These are phyloP conservation scores for Paraleonurus japonicus DNA, from an alignment of 257 asterid genomes.

Conservation along the genomic window DNA sequence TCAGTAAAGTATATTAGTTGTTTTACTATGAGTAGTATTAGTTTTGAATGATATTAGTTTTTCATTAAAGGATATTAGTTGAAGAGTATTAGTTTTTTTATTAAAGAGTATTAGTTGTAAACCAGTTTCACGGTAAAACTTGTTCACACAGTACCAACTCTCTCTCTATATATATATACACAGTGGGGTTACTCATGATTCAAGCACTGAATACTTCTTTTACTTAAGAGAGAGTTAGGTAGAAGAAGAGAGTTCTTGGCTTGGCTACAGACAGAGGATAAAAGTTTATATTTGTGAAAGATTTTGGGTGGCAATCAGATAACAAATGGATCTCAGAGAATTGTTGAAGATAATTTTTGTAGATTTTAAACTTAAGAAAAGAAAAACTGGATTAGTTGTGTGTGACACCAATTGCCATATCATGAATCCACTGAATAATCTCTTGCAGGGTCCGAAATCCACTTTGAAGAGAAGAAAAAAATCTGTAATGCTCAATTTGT, in stretches of 20 bases:
- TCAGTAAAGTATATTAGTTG: too few relatives aligned
- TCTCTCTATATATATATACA: too few relatives aligned
- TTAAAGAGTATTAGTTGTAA: too few relatives aligned
- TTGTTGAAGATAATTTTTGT: conserved; percentile 3
- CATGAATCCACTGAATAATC: background rate
- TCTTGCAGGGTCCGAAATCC: background rate
- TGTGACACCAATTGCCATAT: background rate
- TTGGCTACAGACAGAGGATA: background rate
- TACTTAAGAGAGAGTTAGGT: background rate
- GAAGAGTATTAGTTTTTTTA: too few relatives aligned
- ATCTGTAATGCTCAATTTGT: background rate
- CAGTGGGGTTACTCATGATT: background rate
- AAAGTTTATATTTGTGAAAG: background rate
- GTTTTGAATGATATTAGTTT: too few relatives aligned
- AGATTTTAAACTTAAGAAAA: background rate
- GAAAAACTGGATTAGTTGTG: background rate
- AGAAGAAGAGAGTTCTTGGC: background rate
- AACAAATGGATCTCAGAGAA: background rate
- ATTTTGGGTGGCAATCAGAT: background rate
- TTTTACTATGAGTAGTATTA: too few relatives aligned
- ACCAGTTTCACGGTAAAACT: too few relatives aligned
- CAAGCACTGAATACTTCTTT: background rate
- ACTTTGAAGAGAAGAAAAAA: background rate
- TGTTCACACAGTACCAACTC: too few relatives aligned
- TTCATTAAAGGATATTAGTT: too few relatives aligned